A percentile compares a stretch with the other conserved stretches of the same genome.
These are phyloP conservation scores for Plantago lanceolata DNA, from an alignment of 305 asterid species.

Conservation along the genomic window DNA sequence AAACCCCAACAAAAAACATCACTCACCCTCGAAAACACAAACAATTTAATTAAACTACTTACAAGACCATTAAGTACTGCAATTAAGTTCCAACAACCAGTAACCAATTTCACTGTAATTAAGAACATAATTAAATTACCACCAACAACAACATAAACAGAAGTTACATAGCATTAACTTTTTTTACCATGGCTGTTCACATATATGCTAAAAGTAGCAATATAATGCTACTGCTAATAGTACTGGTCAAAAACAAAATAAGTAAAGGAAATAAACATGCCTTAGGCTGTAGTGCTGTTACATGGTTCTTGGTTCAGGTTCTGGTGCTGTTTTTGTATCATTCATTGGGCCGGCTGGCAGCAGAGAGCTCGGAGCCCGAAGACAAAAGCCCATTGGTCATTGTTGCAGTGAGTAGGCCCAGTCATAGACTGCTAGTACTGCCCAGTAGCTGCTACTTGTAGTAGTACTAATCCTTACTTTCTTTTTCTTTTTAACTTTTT, in stretches of 20 bases:
- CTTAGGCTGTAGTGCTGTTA: neutral
- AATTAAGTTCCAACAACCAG: no score
- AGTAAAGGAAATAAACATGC: neutral
- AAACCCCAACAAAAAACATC: neutral
- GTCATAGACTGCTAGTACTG: neutral
- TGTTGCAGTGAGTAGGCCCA: neutral
- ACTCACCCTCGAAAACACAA: constrained; percentile 17
- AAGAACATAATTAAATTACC: no score
- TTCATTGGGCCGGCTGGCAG: constrained; percentile 7
- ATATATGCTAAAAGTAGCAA: constrained; percentile 4
- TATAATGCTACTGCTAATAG: neutral
- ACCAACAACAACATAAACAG: no score
- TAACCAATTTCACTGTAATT: no score
- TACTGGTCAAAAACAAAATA: constrained; percentile 11
- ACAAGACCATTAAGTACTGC: neutral
- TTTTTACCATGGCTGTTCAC: neutral
- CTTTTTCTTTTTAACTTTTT: neutral
- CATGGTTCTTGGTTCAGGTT: neutral
- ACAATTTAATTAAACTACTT: constrained; percentile 14
- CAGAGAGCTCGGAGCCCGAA: constrained; percentile 34
- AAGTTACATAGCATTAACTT: neutral
- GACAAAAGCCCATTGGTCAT: constrained; percentile 30
- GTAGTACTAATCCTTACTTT: constrained; percentile 2
- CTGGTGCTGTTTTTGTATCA: constrained; percentile 23
- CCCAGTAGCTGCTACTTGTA: constrained; percentile 1